These are phyloP conservation scores for Rhizopus microsporus DNA, from an alignment of 371 early-diverging fungal genomes.

Conservation along the genomic window DNA sequence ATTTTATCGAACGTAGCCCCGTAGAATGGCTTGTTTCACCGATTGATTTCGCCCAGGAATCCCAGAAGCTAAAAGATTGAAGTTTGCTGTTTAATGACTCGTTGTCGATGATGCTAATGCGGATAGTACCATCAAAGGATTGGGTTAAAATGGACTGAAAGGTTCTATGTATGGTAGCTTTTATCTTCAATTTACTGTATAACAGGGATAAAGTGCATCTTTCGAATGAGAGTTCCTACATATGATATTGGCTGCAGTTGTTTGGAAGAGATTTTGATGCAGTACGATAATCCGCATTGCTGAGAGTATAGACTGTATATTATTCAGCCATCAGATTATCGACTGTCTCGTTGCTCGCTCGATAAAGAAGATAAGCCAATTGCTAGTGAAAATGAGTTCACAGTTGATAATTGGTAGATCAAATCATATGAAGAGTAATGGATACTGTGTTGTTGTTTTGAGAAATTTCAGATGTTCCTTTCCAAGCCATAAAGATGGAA, in stretches of 20 bases:
- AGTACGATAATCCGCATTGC: slow-evolving; percentile 17
- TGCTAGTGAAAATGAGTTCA: slow-evolving; percentile 15
- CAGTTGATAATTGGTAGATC: slow-evolving; percentile 15
- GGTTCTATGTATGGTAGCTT: slow-evolving; percentile 11
- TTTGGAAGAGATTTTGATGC: slow-evolving; percentile 13
- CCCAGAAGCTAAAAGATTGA: slow-evolving; percentile 10
- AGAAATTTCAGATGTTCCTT: slow-evolving; percentile 15
- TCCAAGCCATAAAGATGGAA: slow-evolving; percentile 12
- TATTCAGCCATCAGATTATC: slow-evolving; percentile 14
- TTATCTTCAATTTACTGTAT: slow-evolving; percentile 13
- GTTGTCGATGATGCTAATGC: slow-evolving; percentile 9
- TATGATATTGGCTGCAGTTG: slow-evolving; percentile 12
- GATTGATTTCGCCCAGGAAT: slow-evolving; percentile 15
- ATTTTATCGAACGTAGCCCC: slow-evolving; percentile 16
- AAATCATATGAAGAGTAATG: slow-evolving; percentile 15
- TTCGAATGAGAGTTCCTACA: slow-evolving; percentile 15
- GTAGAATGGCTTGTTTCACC: slow-evolving; percentile 13
- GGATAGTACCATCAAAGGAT: slow-evolving; percentile 9
- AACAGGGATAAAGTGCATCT: slow-evolving; percentile 8
- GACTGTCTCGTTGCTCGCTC: slow-evolving; percentile 10
- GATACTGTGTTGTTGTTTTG: slow-evolving; percentile 10
- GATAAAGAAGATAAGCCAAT: slow-evolving; percentile 13
- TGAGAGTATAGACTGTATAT: slow-evolving; percentile 21
- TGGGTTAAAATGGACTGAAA: slow-evolving; percentile 14
- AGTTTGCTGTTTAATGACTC: slow-evolving; percentile 10